A percentile compares a stretch with the other conserved stretches of the same genome.
Conservation (phyloP, 2,329 filamentous ascomycete species). For the Colletotrichum chlorophyti region DNA sequence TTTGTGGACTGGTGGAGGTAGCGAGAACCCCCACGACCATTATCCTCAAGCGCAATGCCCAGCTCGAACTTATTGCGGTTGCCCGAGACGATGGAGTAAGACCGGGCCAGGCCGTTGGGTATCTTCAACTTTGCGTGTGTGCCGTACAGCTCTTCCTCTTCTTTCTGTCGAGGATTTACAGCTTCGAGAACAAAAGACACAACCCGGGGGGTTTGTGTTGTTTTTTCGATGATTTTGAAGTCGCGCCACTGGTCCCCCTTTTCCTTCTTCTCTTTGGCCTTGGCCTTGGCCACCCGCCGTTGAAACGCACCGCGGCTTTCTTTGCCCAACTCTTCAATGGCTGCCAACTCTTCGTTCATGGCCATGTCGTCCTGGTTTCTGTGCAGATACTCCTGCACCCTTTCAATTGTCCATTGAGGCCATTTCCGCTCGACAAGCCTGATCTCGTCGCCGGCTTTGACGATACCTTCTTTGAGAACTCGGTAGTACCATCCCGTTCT, state of each 20-base stretch:
- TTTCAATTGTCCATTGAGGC: slow-evolving; percentile 68
- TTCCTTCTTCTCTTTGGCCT: slow-evolving; percentile 35
- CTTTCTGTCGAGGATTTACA: slow-evolving; percentile 40
- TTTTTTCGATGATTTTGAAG: slow-evolving; percentile 57
- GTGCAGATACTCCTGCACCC: slow-evolving; percentile 68
- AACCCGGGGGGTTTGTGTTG: slow-evolving; percentile 56
- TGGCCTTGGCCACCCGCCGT: slow-evolving; percentile 55
- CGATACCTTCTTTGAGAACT: slow-evolving; percentile 60
- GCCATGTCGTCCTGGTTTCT: slow-evolving; percentile 56
- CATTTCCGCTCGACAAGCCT: slow-evolving; percentile 59
- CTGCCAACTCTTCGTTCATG: slow-evolving; percentile 59
- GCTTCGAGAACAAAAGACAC: slow-evolving; percentile 60
- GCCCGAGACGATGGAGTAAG: slow-evolving; percentile 66
- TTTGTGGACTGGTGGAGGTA: slow-evolving; percentile 60
- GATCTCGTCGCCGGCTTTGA: slow-evolving; percentile 64
- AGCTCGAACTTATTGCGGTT: slow-evolving; percentile 58
- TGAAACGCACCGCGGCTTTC: slow-evolving; percentile 57
- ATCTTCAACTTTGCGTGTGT: slow-evolving; percentile 64
- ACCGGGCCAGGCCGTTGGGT: slow-evolving; percentile 60
- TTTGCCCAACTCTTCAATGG: slow-evolving; percentile 56
- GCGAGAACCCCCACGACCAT: slow-evolving; percentile 65
- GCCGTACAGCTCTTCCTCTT: slow-evolving; percentile 43
- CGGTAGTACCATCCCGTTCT: slow-evolving; percentile 73
- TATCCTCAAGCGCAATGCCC: slow-evolving; percentile 61
- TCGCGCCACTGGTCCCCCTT: slow-evolving; percentile 48